Conservation (phyloP, 2,329 filamentous ascomycete species). For the Aphanocladium album region DNA sequence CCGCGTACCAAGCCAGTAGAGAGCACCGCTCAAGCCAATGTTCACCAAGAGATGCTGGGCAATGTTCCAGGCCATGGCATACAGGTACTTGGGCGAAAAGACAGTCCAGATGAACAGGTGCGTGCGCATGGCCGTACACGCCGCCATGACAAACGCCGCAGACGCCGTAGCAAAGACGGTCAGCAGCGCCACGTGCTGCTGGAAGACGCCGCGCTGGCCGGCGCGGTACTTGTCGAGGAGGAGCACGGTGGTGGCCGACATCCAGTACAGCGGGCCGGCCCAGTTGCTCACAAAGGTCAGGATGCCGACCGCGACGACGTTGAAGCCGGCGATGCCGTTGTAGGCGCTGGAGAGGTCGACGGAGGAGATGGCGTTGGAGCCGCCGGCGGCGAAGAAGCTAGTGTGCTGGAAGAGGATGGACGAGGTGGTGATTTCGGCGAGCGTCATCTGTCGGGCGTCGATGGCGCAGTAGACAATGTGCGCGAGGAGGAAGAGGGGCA, state of each 20-base stretch:
- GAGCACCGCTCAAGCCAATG: slow-evolving; percentile 52
- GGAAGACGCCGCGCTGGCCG: slow-evolving; percentile 29
- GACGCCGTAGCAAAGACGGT: slow-evolving; percentile 66
- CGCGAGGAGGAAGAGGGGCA: slow-evolving; percentile 78
- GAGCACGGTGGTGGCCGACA: slow-evolving; percentile 57
- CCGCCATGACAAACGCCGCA: slow-evolving; percentile 74
- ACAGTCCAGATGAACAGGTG: slow-evolving; percentile 99
- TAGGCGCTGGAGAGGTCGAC: slow-evolving; percentile 92
- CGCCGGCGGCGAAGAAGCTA: slow-evolving; percentile 85
- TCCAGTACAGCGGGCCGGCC: slow-evolving; percentile 88
- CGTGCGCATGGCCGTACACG: slow-evolving; percentile 76
- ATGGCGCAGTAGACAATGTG: slow-evolving; percentile 52
- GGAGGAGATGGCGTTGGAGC: slow-evolving; percentile 92
- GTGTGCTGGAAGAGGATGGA: slow-evolving; percentile 73
- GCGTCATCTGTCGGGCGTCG: slow-evolving; percentile 37
- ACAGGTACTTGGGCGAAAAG: slow-evolving; percentile 94
- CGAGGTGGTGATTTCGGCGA: slow-evolving; percentile 60
- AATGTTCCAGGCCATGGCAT: slow-evolving; percentile 81
- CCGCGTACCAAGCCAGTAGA: slow-evolving; percentile 48
- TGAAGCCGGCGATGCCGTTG: slow-evolving; percentile 82
- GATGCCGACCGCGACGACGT: slow-evolving; percentile 70
- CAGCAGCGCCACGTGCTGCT: slow-evolving; percentile 54
- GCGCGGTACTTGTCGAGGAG: slow-evolving; percentile 38
- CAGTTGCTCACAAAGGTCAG: slow-evolving; percentile 88
- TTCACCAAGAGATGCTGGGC: slow-evolving; percentile 76